A percentile compares a stretch with the other conserved stretches of the same genome.
These are phyloP conservation scores for Hylodesmum podocarpum DNA, from an alignment of 306 rosid species.

Conservation along the genomic window DNA sequence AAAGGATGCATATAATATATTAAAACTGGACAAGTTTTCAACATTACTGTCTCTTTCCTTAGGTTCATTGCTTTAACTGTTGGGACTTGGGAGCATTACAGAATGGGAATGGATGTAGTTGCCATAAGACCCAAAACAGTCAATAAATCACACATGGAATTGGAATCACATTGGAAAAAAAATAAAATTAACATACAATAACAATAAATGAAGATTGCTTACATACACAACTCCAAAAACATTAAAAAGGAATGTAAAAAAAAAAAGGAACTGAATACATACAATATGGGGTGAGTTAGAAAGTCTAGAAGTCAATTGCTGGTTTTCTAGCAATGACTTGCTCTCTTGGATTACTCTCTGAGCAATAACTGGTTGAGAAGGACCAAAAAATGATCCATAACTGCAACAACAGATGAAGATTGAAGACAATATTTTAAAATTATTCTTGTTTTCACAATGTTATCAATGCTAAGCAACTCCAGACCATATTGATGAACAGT, in stretches of 20 bases:
- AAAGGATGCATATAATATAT: neutral
- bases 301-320: slow-evolving; percentile 59
- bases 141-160: neutral
- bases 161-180: neutral
- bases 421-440: slow-evolving; percentile 18
- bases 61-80: neutral
- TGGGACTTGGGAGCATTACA: neutral
- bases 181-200: neutral
- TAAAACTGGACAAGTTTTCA: neutral
- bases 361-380: slow-evolving; percentile 81
- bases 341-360: slow-evolving; percentile 93
- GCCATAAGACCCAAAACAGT: neutral
- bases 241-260: slow-evolving; percentile 5
- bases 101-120: neutral
- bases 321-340: slow-evolving; percentile 76
- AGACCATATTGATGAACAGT: neutral
- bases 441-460: slow-evolving; percentile 19
- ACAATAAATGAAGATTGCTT: neutral
- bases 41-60: neutral
- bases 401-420: slow-evolving; percentile 49
- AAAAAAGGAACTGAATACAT: slow-evolving; percentile 27
- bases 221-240: neutral
- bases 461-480: neutral
- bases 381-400: slow-evolving; percentile 91
- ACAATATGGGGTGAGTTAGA: slow-evolving; percentile 54